These are phyloP conservation scores for Acer campestre DNA, from an alignment of 345 rosid genomes.

Conservation along the genomic window DNA sequence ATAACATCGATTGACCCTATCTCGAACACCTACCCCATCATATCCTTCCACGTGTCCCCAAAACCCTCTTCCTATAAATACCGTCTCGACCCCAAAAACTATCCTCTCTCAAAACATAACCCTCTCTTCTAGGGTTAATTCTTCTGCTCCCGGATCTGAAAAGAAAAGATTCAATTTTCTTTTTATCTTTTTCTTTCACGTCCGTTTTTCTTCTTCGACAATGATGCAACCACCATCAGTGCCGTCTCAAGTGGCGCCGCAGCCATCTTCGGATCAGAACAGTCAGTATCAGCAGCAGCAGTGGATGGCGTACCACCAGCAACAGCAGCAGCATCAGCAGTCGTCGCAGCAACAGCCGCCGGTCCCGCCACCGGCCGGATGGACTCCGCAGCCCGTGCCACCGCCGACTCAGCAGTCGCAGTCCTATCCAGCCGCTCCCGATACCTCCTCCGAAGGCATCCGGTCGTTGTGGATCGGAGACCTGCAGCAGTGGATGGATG, in stretches of 20 bases:
- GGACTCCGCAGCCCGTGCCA: slow-evolving; percentile 78
- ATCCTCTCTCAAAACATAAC: background rate
- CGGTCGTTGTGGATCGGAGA: slow-evolving; percentile 95
- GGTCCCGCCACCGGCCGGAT: slow-evolving; percentile 73
- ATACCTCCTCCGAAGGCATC: slow-evolving; percentile 44
- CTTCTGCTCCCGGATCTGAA: slow-evolving; percentile 4
- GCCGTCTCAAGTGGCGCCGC: slow-evolving; percentile 35
- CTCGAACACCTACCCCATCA: background rate
- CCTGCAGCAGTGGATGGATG: slow-evolving; percentile 93
- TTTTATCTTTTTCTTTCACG: background rate
- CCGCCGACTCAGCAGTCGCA: slow-evolving; percentile 54
- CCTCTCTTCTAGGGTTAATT: slow-evolving; percentile 4
- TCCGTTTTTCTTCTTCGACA: background rate
- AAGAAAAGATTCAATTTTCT: background rate
- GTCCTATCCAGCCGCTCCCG: slow-evolving; percentile 40
- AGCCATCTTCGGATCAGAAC: slow-evolving; percentile 35
- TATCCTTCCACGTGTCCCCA: slow-evolving; percentile 12
- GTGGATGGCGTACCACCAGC: slow-evolving; percentile 65
- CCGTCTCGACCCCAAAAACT: rapidly evolving
- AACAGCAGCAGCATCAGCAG: slow-evolving; percentile 42
- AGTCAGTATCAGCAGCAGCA: slow-evolving; percentile 55
- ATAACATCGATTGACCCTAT: slow-evolving; percentile 10
- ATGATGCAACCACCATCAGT: slow-evolving; percentile 80
- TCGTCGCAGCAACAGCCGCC: slow-evolving; percentile 52
- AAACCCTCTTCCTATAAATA: background rate